phyloP scores from a whole-genome alignment of 2,329 filamentous ascomycete species.

The Diaporthe eres region DNA sequence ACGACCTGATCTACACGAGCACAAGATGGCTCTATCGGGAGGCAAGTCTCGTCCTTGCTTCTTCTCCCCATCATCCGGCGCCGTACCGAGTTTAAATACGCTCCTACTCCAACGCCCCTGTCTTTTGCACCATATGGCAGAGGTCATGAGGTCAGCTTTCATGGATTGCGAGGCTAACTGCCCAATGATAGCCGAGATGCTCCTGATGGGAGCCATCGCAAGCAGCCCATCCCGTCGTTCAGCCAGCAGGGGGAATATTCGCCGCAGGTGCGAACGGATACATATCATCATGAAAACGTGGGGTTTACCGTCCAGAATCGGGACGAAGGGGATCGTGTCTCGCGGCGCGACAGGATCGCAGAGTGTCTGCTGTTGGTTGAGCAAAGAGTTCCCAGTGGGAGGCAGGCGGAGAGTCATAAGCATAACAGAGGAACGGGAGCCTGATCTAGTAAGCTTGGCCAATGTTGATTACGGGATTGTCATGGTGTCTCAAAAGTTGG shows the following conservation, averaged over 20 bases:
- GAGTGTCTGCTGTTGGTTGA: background rate
- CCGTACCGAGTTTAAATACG: background rate
- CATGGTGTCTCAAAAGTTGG: background rate
- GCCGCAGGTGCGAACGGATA: background rate
- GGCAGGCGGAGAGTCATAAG: background rate
- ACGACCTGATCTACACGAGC: background rate
- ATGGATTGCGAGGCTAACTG: background rate
- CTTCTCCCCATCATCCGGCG: background rate
- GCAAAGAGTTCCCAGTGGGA: background rate
- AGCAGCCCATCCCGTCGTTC: background rate
- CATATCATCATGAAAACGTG: background rate
- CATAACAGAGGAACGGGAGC: accelerated
- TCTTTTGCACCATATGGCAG: too few relatives aligned
- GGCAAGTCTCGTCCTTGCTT: background rate
- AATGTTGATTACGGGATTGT: background rate
- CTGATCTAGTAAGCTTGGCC: background rate
- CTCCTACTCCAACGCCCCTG: too few relatives aligned
- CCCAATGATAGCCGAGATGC: background rate
- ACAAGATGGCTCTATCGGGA: background rate
- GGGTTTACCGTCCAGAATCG: background rate
- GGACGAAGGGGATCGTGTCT: background rate
- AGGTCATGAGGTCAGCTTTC: accelerated
- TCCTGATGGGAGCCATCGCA: background rate
- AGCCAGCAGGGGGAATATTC: background rate
- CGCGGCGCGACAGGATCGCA: background rate